Evolutionary conservation across 805 yeast species (phyloP), one percentile per base, ranked within the genome.

Genomic region (Lipomyces spencermartinsiae): DNA sequence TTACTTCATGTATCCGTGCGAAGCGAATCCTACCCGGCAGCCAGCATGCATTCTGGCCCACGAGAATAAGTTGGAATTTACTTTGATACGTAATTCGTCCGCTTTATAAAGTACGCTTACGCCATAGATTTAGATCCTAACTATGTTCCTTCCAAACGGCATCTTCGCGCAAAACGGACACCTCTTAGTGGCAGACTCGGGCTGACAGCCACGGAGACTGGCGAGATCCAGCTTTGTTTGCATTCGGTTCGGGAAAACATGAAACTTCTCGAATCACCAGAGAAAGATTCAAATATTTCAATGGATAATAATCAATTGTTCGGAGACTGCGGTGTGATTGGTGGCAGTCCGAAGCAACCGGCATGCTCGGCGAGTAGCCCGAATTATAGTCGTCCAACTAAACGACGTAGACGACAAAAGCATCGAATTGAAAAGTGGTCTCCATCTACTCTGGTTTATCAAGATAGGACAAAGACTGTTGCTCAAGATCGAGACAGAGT

Each of bases 1-100:
- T 59, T 35, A 62, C 19, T 8, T 14, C n/a, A 9, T 59, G 56
- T 19, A 39, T 59, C 35, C 22, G 37, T 14, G 34, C 56, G 39
- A 19, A 34, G n/a, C 31, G 56, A 39, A 39, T 59, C 6, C 34
- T 49, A 14, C 37, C 62, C 12, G 55, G 62, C 35, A 12, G 8
- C 12, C 34, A 59, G 22, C 56, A 58, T 19, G 62, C 62, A 16
- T 49, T 59, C 34, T 59, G 57, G 58, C 62, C 62, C 14, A 14
- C 2, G 31, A 59, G 33, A 43, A 37, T 39, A 19, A 49, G 62
- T 59, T 39, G 25, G 22, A 19, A 57, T 33, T n/a, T 25, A 25
- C 34, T 33, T 57, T n/a, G 39, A 33, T 19, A 57, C 46, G 14
- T 29, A 25, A 33, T 29, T 7, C 7, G 12, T 33, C 29, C 29